A percentile compares a stretch with the other conserved stretches of the same genome.
Evolutionary conservation across 768 basidiomycete species (phyloP).

Genomic region (Lentinula edodes): DNA sequence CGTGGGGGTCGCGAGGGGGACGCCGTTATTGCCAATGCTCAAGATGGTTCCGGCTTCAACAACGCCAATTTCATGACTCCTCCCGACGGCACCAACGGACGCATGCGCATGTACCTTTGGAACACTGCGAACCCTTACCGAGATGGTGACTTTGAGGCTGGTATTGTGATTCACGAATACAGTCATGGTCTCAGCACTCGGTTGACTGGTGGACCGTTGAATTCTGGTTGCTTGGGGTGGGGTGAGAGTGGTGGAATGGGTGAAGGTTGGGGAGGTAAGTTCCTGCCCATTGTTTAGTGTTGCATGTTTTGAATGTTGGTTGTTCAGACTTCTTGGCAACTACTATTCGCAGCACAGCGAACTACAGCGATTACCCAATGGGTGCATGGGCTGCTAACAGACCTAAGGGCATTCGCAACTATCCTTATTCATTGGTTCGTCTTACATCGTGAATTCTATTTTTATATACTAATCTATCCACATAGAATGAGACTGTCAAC

Average conservation of each 20-base stretch:
- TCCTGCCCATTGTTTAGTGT: neutral
- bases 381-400: conserved; percentile 92
- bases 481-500: conserved; percentile 61
- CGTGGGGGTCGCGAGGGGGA: conserved; percentile 84
- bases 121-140: conserved; percentile 85
- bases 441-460: no score
- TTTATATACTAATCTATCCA: neutral
- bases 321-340: conserved; percentile 77
- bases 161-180: conserved; percentile 92
- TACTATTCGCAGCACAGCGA: conserved; percentile 65
- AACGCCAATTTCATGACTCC: conserved; percentile 91
- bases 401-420: conserved; percentile 78
- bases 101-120: conserved; percentile 98
- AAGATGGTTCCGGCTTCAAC: conserved; percentile 92
- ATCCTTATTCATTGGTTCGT: conserved; percentile 67
- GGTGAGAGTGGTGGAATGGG: conserved; percentile 98
- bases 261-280: conserved; percentile 86
- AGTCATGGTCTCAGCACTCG: conserved; percentile 90
- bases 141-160: conserved; percentile 94
- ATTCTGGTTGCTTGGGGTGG: conserved; percentile 93
- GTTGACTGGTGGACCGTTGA: conserved; percentile 87
- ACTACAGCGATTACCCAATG: conserved; percentile 82
- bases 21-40: conserved; percentile 90
- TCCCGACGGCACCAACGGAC: conserved; percentile 79
- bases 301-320: neutral